These are phyloP conservation scores for Epichloe glyceriae DNA, from an alignment of 2,329 filamentous ascomycete species.

Conservation along the genomic window DNA sequence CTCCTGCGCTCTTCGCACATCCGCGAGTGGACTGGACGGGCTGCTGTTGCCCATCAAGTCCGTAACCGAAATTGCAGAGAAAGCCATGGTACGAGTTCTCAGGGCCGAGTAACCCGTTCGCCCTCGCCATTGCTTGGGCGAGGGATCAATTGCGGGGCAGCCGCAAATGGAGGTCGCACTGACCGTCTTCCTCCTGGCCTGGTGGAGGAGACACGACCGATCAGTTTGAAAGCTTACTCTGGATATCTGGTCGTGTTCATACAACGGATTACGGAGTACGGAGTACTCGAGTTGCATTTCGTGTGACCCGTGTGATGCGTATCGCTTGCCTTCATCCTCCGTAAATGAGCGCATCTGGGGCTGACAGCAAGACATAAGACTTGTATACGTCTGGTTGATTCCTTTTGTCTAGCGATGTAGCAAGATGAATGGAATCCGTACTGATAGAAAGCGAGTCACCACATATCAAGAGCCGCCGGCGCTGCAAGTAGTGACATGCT, in stretches of 20 bases:
- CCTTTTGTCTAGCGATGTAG: conserved; percentile 1
- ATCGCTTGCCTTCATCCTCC: too few species aligned
- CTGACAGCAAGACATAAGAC: too few species aligned
- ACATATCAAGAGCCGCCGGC: neutral
- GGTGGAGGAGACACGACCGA: conserved; percentile 1
- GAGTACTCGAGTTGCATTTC: too few species aligned
- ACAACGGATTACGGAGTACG: too few species aligned
- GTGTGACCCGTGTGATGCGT: too few species aligned
- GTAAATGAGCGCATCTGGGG: too few species aligned
- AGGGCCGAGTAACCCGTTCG: neutral
- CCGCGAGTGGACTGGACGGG: too few species aligned
- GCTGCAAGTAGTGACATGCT: neutral
- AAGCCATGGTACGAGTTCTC: neutral
- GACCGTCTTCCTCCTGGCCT: too few species aligned
- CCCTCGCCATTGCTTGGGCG: conserved; percentile 3
- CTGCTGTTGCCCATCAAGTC: too few species aligned
- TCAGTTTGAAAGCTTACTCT: neutral
- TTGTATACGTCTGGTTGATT: neutral
- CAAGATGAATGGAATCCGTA: too few species aligned
- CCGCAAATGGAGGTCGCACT: conserved; percentile 2
- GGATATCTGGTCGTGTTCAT: too few species aligned
- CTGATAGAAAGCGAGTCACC: neutral
- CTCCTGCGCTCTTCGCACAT: neutral
- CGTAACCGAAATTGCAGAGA: conserved; percentile 3
- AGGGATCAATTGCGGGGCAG: conserved; percentile 2